phyloP scores from a whole-genome alignment of 768 basidiomycete genomes.

The Chiua virens region DNA sequence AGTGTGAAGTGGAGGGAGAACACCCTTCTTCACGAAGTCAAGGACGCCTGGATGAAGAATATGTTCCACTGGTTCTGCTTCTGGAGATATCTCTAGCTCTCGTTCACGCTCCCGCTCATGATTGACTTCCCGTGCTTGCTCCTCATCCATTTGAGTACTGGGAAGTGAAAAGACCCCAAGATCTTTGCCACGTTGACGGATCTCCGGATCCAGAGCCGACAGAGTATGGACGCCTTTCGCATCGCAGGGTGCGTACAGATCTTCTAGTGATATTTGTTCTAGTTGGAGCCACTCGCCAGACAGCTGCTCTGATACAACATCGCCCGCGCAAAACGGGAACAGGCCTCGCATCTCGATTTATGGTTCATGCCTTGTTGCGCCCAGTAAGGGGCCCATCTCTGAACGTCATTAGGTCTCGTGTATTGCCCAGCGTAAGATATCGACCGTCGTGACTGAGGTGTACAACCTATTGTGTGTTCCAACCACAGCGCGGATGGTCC shows the following conservation, averaged over 20 bases:
- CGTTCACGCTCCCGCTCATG: conserved; percentile 43
- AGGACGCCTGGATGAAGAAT: conserved; percentile 1
- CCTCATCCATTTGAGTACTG: conserved; percentile 36
- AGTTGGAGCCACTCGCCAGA: conserved; percentile 35
- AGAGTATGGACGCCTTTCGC: background rate
- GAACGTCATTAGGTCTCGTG: no score
- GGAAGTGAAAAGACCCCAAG: conserved; percentile 29
- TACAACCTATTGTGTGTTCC: no score
- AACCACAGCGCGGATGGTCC: no score
- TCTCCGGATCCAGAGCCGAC: background rate
- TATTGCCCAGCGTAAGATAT: no score
- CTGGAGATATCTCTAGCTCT: background rate
- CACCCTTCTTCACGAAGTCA: background rate
- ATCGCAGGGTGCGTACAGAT: conserved; percentile 29
- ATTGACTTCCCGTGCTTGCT: conserved; percentile 45
- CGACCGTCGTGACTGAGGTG: no score
- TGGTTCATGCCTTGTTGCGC: no score
- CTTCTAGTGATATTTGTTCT: conserved; percentile 36
- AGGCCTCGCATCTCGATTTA: no score
- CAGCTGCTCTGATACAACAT: no score
- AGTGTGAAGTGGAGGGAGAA: background rate
- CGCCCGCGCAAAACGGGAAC: no score
- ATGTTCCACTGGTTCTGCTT: background rate
- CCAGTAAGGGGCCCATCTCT: no score
- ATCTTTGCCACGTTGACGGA: conserved; percentile 24